Percentiles rank a stretch among this genome's conserved stretches.
Conservation (phyloP, 108 stramenopile genomes). For the Pseudonitzschia pungens region DNA sequence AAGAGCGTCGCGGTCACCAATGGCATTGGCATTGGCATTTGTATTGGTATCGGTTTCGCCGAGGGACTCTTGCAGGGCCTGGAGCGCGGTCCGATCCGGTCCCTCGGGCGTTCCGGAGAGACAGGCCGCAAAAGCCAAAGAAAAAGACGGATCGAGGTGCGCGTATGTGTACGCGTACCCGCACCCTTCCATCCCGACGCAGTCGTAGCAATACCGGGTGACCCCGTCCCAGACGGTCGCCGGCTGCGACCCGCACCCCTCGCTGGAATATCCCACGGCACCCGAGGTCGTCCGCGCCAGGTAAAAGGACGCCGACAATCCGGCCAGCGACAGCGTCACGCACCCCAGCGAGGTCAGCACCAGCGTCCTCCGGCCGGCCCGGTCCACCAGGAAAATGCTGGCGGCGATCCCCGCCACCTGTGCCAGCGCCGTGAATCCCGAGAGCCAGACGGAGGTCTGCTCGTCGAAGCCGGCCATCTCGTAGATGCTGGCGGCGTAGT, state of each 20-base stretch:
- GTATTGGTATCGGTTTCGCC: neutral
- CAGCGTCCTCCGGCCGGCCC: constrained; percentile 63
- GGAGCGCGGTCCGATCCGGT: too few relatives aligned
- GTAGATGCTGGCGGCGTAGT: constrained; percentile 86
- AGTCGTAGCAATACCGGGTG: constrained; percentile 70
- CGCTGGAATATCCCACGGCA: constrained; percentile 16
- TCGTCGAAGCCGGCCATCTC: constrained; percentile 82
- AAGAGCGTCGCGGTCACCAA: too few relatives aligned
- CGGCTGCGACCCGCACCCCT: constrained; percentile 38
- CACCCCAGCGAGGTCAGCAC: constrained; percentile 52
- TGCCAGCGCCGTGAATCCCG: constrained; percentile 79
- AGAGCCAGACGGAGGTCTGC: constrained; percentile 62
- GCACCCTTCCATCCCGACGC: constrained; percentile 61
- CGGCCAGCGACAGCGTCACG: constrained; percentile 54
- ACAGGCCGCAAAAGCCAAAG: too few relatives aligned
- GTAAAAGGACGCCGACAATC: constrained; percentile 68
- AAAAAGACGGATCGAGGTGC: too few relatives aligned
- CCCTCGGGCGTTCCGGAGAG: too few relatives aligned
- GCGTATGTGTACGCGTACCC: too few relatives aligned
- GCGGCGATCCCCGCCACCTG: constrained; percentile 73
- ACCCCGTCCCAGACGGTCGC: constrained; percentile 59
- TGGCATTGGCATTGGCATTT: neutral
- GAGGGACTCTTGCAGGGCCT: neutral
- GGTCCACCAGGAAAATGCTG: constrained; percentile 74
- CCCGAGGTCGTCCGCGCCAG: constrained; percentile 42